Evolutionary conservation across 371 early-diverging fungal species (phyloP).

Genomic region (Mortierella sp.): DNA sequence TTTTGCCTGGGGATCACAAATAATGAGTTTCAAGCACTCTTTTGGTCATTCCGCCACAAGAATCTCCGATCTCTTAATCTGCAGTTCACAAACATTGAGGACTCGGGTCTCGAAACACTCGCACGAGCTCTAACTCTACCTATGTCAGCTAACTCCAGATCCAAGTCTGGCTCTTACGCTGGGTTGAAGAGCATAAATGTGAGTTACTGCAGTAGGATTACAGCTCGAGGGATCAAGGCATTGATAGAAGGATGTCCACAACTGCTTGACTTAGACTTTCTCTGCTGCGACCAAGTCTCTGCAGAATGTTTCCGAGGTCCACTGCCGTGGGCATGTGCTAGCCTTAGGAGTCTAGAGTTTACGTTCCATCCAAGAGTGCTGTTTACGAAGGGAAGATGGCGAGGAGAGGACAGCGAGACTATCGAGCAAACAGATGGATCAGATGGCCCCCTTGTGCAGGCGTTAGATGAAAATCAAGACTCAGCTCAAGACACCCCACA

Average conservation of each 20-base stretch:
- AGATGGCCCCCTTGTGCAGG: neutral
- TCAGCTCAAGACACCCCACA: neutral
- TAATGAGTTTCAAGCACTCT: constrained; percentile 30
- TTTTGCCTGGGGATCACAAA: constrained; percentile 54
- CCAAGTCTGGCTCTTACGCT: neutral
- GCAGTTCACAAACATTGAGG: constrained; percentile 53
- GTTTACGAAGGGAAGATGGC: constrained; percentile 5
- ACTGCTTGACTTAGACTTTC: constrained; percentile 37
- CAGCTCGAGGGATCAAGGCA: constrained; percentile 37
- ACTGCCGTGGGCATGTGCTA: constrained; percentile 27
- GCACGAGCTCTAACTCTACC: constrained; percentile 12
- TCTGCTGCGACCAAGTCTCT: constrained; percentile 45
- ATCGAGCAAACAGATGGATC: neutral
- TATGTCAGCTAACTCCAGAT: neutral
- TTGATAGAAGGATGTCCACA: constrained; percentile 29
- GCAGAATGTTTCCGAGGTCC: constrained; percentile 36
- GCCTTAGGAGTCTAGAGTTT: constrained; percentile 40
- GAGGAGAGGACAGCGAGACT: neutral
- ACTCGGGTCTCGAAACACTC: constrained; percentile 37
- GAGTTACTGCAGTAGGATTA: constrained; percentile 45
- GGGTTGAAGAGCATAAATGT: constrained; percentile 27
- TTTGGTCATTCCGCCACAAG: constrained; percentile 27
- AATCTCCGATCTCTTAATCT: constrained; percentile 37
- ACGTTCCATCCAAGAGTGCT: constrained; percentile 38
- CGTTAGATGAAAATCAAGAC: neutral